phyloP scores from a whole-genome alignment of 139 green algal genomes.

The Chlorella vulgaris region DNA sequence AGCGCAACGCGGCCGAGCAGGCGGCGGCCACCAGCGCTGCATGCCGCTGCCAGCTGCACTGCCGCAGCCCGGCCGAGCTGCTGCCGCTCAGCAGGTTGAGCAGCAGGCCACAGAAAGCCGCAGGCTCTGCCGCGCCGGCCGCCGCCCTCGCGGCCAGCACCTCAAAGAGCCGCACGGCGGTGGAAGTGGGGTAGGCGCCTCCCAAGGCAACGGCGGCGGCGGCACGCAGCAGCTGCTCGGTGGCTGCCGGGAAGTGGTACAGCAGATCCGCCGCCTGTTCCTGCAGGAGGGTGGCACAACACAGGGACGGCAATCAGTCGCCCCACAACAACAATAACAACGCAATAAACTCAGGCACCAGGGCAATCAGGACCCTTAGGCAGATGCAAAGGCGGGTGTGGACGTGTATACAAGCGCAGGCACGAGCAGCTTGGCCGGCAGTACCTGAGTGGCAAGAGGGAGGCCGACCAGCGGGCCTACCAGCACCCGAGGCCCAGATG shows the following conservation, averaged over 20 bases:
- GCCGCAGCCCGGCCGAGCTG: constrained; percentile 27
- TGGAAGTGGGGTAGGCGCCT: background rate
- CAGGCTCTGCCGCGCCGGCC: background rate
- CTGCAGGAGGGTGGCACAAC: background rate
- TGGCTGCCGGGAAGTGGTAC: constrained; percentile 16
- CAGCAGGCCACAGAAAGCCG: constrained; percentile 27
- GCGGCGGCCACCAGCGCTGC: constrained; percentile 21
- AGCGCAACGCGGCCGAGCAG: background rate
- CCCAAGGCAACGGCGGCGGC: constrained; percentile 27
- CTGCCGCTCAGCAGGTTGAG: constrained; percentile 23
- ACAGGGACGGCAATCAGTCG: too few species aligned
- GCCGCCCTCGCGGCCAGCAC: background rate
- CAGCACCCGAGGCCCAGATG: background rate
- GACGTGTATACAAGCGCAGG: too few species aligned
- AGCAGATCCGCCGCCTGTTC: constrained; percentile 42
- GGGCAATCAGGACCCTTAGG: too few species aligned
- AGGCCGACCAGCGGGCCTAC: constrained; percentile 19
- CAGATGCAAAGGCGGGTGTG: too few species aligned
- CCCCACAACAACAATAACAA: too few species aligned
- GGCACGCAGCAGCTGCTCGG: constrained; percentile 24
- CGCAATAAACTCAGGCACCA: too few species aligned
- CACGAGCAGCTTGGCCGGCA: too few species aligned
- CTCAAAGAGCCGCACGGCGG: constrained; percentile 7
- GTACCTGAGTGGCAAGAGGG: background rate
- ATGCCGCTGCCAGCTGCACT: constrained; percentile 27